Evolutionary conservation across 345 rosid species (phyloP).

Genomic region (Hibiscus trionum): DNA sequence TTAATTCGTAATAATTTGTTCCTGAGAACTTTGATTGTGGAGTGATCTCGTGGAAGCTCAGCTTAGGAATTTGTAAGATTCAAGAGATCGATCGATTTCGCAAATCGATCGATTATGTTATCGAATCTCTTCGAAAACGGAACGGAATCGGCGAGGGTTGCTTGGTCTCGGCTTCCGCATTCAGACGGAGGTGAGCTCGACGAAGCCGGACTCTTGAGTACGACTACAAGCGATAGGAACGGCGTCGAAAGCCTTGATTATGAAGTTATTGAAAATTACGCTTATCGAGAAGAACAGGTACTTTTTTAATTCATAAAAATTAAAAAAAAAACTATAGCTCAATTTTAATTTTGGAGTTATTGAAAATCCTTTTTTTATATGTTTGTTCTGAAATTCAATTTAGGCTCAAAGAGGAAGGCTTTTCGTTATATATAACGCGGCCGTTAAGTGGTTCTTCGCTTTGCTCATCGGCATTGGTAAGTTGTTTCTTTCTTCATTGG

Average conservation of each 20-base stretch:
- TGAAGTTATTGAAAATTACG: slow-evolving; percentile 86
- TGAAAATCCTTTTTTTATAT: not conserved
- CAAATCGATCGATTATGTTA: slow-evolving; percentile 36
- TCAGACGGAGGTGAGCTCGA: slow-evolving; percentile 61
- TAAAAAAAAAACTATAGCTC: not conserved
- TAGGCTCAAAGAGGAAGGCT: slow-evolving; percentile 90
- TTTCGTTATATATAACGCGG: slow-evolving; percentile 40
- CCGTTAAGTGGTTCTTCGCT: not conserved
- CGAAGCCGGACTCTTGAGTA: slow-evolving; percentile 38
- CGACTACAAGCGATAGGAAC: slow-evolving; percentile 24
- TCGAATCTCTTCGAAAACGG: slow-evolving; percentile 77
- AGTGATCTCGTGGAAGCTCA: not conserved
- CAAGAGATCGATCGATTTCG: slow-evolving; percentile 8
- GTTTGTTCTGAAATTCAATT: slow-evolving; percentile 3
- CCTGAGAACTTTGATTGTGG: not conserved
- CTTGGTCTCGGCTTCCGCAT: slow-evolving; percentile 82
- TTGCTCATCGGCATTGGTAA: slow-evolving; percentile 2
- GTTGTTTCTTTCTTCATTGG: not conserved
- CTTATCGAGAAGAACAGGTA: slow-evolving; percentile 91
- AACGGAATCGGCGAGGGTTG: slow-evolving; percentile 53
- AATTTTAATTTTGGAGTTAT: not conserved
- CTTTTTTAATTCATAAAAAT: not conserved
- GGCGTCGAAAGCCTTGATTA: slow-evolving; percentile 85
- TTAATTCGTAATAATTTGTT: not conserved
- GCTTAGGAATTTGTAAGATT: not conserved